phyloP scores from a whole-genome alignment of 345 rosid genomes.

The Leavenworthia alabamica region DNA sequence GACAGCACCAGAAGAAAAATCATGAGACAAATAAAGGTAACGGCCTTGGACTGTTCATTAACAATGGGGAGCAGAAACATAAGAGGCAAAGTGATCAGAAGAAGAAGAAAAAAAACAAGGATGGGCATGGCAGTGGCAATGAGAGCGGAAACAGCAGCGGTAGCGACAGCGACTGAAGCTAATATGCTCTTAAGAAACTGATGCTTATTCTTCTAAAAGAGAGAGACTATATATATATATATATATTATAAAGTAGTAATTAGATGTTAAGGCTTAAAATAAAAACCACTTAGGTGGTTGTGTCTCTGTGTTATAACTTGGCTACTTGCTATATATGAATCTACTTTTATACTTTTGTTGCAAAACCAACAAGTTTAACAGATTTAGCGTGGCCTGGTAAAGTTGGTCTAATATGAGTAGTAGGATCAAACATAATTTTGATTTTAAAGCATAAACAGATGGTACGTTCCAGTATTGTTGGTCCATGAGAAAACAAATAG shows the following conservation, averaged over 20 bases:
- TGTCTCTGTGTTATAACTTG: conserved; percentile 10
- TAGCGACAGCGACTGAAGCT: conserved; percentile 27
- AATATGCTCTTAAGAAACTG: background rate
- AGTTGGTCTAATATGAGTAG: background rate
- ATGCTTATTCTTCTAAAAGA: background rate
- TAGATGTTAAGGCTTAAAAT: background rate
- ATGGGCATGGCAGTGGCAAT: conserved; percentile 18
- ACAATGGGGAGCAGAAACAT: conserved; percentile 24
- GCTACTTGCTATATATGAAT: conserved; percentile 17
- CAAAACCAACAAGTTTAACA: background rate
- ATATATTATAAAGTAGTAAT: too few relatives aligned
- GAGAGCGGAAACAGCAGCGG: conserved; percentile 23
- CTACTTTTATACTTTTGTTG: background rate
- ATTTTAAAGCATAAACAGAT: background rate
- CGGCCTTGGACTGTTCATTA: conserved; percentile 27
- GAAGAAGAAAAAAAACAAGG: conserved; percentile 21
- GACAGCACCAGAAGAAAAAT: conserved; percentile 21
- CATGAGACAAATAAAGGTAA: conserved; percentile 20
- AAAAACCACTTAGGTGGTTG: conserved; percentile 14
- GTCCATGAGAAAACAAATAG: background rate
- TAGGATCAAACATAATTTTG: background rate
- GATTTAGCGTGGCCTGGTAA: background rate
- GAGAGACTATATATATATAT: background rate
- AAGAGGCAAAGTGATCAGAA: conserved; percentile 11
- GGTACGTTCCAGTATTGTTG: background rate